A percentile compares a stretch with the other conserved stretches of the same genome.
Conservation (phyloP, 805 yeast genomes). For the Kuraishia capsulata region DNA sequence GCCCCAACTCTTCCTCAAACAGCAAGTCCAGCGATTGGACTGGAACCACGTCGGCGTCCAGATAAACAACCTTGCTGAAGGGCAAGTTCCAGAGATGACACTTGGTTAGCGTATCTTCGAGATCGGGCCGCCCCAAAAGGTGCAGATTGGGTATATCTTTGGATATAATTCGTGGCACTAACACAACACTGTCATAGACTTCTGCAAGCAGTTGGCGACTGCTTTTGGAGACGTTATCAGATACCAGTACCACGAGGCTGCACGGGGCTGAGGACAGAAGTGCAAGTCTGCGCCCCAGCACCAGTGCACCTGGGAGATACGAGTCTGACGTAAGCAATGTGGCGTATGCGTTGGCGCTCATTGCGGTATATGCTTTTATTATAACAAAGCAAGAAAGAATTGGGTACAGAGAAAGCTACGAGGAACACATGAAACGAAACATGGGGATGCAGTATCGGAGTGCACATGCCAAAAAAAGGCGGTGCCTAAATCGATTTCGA, state of each 20-base stretch:
- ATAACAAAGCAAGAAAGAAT: too few species aligned
- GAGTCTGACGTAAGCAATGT: conserved; percentile 23
- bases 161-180: conserved; percentile 11
- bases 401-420: too few species aligned
- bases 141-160: conserved; percentile 1
- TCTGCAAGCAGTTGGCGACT: conserved; percentile 5
- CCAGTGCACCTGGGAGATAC: conserved; percentile 28
- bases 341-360: conserved; percentile 16
- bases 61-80: conserved; percentile 41
- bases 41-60: conserved; percentile 61
- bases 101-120: conserved; percentile 38
- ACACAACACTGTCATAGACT: conserved; percentile 10
- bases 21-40: conserved; percentile 21
- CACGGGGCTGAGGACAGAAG: background rate
- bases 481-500: too few species aligned
- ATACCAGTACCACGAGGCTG: conserved; percentile 2
- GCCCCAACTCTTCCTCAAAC: conserved; percentile 13
- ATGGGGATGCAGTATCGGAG: too few species aligned
- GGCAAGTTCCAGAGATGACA: conserved; percentile 41
- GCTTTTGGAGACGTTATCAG: conserved; percentile 9
- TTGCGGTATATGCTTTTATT: too few species aligned
- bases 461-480: too few species aligned
- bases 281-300: conserved; percentile 8
- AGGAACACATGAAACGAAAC: too few species aligned
- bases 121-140: conserved; percentile 16